Conservation (phyloP, 2,329 filamentous ascomycete species). For the Lachnellula arida region DNA sequence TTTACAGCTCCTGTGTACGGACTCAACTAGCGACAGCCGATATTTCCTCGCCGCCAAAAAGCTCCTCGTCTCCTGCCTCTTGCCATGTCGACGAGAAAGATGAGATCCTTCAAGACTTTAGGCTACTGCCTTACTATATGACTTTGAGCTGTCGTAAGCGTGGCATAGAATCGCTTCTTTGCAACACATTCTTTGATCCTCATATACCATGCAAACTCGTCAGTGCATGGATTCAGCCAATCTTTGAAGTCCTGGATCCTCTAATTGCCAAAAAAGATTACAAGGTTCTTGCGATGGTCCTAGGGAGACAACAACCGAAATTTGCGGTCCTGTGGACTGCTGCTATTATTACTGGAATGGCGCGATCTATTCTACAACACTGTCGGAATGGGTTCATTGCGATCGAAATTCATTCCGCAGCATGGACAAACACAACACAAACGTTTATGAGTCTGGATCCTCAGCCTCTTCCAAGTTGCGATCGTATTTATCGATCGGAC, state of each 20-base stretch:
- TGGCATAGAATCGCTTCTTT: conserved; percentile 6
- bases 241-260: conserved; percentile 8
- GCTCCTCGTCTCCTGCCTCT: not conserved
- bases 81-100: not conserved
- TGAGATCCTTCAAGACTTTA: not conserved
- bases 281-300: conserved; percentile 5
- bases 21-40: not conserved
- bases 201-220: conserved; percentile 9
- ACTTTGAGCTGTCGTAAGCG: conserved; percentile 10
- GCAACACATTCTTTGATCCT: conserved; percentile 7
- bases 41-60: not conserved
- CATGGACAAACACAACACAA: conserved; percentile 10
- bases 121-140: conserved; percentile 10
- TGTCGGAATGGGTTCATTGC: conserved; percentile 1
- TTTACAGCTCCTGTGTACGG: not conserved
- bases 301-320: conserved; percentile 7
- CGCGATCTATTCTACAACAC: conserved; percentile 2
- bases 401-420: conserved; percentile 7
- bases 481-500: conserved; percentile 5
- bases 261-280: conserved; percentile 5
- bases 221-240: conserved; percentile 8
- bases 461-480: not conserved
- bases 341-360: conserved; percentile 8
- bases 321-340: conserved; percentile 5
- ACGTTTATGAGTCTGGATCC: conserved; percentile 10